Conservation (phyloP, 139 green algal genomes). For the Chlamydomonas sphaeroides region DNA sequence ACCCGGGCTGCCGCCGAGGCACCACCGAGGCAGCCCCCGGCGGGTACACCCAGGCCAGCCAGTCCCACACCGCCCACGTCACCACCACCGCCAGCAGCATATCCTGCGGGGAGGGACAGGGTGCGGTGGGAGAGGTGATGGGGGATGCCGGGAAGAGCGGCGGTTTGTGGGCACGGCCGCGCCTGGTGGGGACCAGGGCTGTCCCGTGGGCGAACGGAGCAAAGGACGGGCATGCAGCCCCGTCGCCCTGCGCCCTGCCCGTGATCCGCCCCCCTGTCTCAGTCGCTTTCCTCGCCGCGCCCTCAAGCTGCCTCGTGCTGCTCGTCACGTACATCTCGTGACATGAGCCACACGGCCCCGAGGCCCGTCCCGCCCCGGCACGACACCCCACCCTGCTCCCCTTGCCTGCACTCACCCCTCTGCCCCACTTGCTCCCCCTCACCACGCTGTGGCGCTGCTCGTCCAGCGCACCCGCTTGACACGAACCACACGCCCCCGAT, state of each 20-base stretch:
- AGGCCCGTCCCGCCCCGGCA: too few relatives aligned
- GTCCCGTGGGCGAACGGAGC: background rate
- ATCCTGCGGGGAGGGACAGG: conserved; percentile 44
- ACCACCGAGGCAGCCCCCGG: conserved; percentile 31
- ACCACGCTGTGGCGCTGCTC: too few relatives aligned
- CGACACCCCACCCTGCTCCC: background rate
- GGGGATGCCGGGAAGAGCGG: background rate
- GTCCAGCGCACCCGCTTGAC: too few relatives aligned
- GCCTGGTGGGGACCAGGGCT: background rate
- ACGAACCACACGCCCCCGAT: background rate
- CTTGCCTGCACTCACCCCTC: background rate
- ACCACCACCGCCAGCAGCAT: conserved; percentile 85
- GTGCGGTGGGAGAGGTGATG: background rate
- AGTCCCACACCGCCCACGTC: conserved; percentile 77
- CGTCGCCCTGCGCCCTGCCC: too few relatives aligned
- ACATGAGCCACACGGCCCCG: too few relatives aligned
- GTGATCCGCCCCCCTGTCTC: too few relatives aligned
- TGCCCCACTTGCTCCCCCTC: background rate
- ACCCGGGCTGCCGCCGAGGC: background rate
- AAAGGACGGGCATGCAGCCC: background rate
- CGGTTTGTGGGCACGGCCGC: background rate
- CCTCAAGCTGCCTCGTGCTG: too few relatives aligned
- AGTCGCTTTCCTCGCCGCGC: too few relatives aligned
- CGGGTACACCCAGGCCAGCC: conserved; percentile 71
- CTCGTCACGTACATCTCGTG: too few relatives aligned